phyloP scores from a whole-genome alignment of 805 yeast species.

The Kregervanrija pseudodelftensis region DNA sequence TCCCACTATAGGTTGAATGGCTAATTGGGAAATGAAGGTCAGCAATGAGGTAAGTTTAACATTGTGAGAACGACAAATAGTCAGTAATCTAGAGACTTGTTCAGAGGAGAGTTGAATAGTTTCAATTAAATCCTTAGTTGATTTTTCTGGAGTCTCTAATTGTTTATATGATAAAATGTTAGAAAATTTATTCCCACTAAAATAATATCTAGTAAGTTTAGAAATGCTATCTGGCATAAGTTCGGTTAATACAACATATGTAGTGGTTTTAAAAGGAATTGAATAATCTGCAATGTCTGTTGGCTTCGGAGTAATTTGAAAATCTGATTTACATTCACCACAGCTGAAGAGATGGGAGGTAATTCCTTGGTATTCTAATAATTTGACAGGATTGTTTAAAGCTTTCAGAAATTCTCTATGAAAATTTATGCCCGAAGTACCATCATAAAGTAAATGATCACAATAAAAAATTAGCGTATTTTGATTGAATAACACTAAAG shows the following conservation, averaged over 20 bases:
- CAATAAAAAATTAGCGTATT: conserved; percentile 15
- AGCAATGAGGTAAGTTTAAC: conserved; percentile 11
- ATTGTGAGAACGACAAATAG: conserved; percentile 3
- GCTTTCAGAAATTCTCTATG: conserved; percentile 19
- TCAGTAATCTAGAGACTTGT: not conserved
- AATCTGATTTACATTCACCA: not conserved
- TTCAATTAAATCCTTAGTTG: too few species aligned
- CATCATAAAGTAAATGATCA: conserved; percentile 31
- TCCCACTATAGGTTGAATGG: conserved; percentile 8
- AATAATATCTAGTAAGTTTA: conserved; percentile 5
- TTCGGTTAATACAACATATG: conserved; percentile 6
- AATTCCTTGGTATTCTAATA: too few species aligned
- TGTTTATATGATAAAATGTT: too few species aligned
- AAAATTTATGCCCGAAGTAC: conserved; percentile 25
- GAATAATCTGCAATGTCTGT: conserved; percentile 10
- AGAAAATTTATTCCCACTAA: not conserved
- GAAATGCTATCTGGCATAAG: conserved; percentile 4
- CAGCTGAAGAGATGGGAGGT: too few species aligned
- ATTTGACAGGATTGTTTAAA: too few species aligned
- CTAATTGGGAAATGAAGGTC: conserved; percentile 5
- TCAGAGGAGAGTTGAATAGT: not conserved
- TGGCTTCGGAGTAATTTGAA: conserved; percentile 9
- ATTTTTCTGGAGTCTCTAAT: too few species aligned
- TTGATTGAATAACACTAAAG: conserved; percentile 9
- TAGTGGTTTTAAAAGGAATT: conserved; percentile 4